Evolutionary conservation across 2,329 filamentous ascomycete species (phyloP).

Genomic region (Diaporthe ilicicola): DNA sequence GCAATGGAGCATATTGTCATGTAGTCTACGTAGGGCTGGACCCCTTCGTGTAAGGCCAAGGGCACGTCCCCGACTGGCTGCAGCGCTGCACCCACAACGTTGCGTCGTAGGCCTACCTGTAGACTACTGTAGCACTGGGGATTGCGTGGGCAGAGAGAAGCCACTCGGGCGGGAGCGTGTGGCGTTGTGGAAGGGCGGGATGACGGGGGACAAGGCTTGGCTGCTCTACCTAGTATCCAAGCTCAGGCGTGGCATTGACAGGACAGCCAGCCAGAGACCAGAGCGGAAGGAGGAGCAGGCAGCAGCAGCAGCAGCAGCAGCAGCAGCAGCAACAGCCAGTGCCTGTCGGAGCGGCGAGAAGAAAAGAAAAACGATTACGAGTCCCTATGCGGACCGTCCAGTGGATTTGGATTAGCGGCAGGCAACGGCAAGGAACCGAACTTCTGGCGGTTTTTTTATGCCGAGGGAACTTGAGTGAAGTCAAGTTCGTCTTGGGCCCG

Average conservation of each 20-base stretch:
- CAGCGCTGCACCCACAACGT: neutral
- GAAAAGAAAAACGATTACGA: neutral
- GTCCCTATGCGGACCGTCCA: neutral
- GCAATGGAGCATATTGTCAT: neutral
- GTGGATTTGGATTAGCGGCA: conserved; percentile 11
- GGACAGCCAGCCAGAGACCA: neutral
- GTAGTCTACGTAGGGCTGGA: neutral
- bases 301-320: too few species aligned
- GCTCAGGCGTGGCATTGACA: neutral
- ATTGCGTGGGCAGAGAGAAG: conserved; percentile 10
- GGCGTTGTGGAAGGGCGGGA: conserved; percentile 5
- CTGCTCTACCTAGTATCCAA: neutral
- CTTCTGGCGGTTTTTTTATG: neutral
- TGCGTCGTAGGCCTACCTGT: neutral
- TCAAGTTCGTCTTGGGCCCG: neutral
- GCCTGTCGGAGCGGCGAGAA: neutral
- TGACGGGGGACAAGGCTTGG: conserved; percentile 11
- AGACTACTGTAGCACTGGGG: neutral
- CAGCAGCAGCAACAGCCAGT: neutral
- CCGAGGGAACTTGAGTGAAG: neutral
- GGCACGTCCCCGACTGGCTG: neutral
- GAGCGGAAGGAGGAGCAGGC: too few species aligned
- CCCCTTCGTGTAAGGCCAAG: neutral
- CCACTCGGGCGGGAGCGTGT: conserved; percentile 3
- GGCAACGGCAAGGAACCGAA: neutral